A percentile compares a stretch with the other conserved stretches of the same genome.
phyloP scores from a whole-genome alignment of 2,329 filamentous ascomycete genomes.

The Monilinia fructigena region DNA sequence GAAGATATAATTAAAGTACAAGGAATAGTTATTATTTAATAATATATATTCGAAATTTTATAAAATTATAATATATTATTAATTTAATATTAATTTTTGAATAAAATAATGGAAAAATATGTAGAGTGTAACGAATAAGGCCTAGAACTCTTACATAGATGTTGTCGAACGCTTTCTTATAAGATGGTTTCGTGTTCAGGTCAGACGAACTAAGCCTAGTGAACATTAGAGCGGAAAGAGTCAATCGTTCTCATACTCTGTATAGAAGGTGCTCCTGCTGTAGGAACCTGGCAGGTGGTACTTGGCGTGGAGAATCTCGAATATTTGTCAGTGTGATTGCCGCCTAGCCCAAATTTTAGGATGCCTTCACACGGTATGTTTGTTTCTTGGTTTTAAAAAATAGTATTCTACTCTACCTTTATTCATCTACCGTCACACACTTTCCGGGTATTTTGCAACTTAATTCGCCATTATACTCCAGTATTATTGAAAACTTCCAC shows the following conservation, averaged over 20 bases:
- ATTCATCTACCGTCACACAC: background rate
- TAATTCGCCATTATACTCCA: background rate
- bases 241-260: background rate
- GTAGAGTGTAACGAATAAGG: too few species aligned
- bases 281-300: background rate
- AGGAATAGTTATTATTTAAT: too few species aligned
- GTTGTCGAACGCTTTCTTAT: background rate
- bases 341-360: background rate
- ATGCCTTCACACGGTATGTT: background rate
- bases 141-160: too few species aligned
- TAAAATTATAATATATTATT: too few species aligned
- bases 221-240: background rate
- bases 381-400: background rate
- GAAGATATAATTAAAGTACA: too few species aligned
- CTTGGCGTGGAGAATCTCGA: background rate
- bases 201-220: background rate
- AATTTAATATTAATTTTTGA: too few species aligned
- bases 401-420: background rate
- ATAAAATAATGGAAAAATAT: too few species aligned
- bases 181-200: background rate
- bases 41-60: too few species aligned
- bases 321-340: background rate
- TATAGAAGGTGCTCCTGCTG: background rate
- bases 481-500: background rate
- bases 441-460: conserved; percentile 4